Percentiles rank a stretch among this genome's conserved stretches.
phyloP scores from a whole-genome alignment of 2,329 filamentous ascomycete species.

The Pseudocercospora musae region DNA sequence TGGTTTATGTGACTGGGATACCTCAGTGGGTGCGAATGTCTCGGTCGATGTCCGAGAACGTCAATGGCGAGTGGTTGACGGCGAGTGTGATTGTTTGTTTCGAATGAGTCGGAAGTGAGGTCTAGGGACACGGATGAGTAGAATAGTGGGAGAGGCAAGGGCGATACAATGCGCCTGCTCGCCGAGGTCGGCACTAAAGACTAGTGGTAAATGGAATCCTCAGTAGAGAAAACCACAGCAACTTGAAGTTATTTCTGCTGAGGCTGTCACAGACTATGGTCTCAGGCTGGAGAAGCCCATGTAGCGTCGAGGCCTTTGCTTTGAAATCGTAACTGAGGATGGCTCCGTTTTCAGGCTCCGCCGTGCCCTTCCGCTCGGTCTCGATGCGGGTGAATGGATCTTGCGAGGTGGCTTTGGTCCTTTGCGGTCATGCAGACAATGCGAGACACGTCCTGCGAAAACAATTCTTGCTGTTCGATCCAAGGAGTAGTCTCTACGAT shows the following conservation, averaged over 20 bases:
- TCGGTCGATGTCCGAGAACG: neutral
- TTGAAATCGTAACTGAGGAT: neutral
- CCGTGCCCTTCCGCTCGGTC: neutral
- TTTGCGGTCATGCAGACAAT: neutral
- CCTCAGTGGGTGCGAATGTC: neutral
- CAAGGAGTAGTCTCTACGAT: neutral
- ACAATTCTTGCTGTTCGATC: neutral
- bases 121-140: neutral
- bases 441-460: neutral
- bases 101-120: neutral
- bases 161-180: neutral
- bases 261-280: neutral
- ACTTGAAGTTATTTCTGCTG: neutral
- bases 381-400: neutral
- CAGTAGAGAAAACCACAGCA: neutral
- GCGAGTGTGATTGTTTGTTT: neutral
- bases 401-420: neutral
- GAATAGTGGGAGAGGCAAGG: neutral
- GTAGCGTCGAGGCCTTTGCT: neutral
- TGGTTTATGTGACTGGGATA: neutral
- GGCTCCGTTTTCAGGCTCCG: neutral
- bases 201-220: neutral
- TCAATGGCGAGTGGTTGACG: neutral
- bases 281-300: neutral
- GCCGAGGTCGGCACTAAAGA: neutral